Conservation (phyloP, 192 early-diverging fungal genomes). For the Funneliformis mosseae region DNA sequence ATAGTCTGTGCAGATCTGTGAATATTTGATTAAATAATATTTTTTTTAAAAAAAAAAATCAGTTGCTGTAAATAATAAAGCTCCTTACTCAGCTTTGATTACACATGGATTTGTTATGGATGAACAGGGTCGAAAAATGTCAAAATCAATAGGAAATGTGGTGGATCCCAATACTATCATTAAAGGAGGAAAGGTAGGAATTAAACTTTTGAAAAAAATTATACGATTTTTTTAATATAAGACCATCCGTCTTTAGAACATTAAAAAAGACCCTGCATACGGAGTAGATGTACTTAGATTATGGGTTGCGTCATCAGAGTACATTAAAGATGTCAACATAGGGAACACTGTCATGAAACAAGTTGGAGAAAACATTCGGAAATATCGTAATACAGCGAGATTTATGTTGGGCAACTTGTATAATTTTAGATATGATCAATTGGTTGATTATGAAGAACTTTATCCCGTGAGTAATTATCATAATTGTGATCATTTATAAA, state of each 20-base stretch:
- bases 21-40: not conserved
- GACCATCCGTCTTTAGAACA: slow-evolving; percentile 41
- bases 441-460: slow-evolving; percentile 56
- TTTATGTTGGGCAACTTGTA: slow-evolving; percentile 79
- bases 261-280: slow-evolving; percentile 69
- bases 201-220: slow-evolving; percentile 65
- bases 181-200: slow-evolving; percentile 69
- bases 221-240: slow-evolving; percentile 72
- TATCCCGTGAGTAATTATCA: slow-evolving; percentile 36
- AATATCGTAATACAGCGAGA: slow-evolving; percentile 72
- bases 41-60: not conserved
- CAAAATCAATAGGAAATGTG: slow-evolving; percentile 84
- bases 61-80: slow-evolving; percentile 65
- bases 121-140: slow-evolving; percentile 89
- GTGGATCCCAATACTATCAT: slow-evolving; percentile 86
- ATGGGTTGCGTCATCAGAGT: slow-evolving; percentile 76
- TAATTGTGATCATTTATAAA: not conserved
- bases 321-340: slow-evolving; percentile 72
- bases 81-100: slow-evolving; percentile 69
- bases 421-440: slow-evolving; percentile 50
- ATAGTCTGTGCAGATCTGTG: not conserved
- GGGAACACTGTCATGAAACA: slow-evolving; percentile 63
- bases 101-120: slow-evolving; percentile 80
- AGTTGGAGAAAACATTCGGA: slow-evolving; percentile 69
- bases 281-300: slow-evolving; percentile 76